Conservation (phyloP, 345 rosid species). For the Luvunga scandens region DNA sequence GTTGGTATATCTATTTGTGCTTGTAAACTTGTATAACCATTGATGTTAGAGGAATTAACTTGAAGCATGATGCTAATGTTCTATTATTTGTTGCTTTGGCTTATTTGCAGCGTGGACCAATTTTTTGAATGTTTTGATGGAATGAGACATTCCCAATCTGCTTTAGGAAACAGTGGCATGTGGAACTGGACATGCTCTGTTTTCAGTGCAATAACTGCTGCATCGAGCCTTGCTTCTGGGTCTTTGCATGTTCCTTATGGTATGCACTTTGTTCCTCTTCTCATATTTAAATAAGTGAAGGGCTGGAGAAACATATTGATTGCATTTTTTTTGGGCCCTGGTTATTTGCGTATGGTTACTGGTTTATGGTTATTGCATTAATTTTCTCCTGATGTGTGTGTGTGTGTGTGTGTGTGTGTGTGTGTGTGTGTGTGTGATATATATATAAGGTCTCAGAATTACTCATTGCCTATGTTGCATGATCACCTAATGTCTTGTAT, state of each 20-base stretch:
- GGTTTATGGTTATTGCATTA: neutral
- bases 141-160: slow-evolving; percentile 82
- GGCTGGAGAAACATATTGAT: neutral
- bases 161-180: slow-evolving; percentile 88
- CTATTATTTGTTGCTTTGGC: neutral
- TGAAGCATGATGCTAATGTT: slow-evolving; percentile 4
- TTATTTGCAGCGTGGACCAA: slow-evolving; percentile 72
- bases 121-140: slow-evolving; percentile 96
- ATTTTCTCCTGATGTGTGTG: neutral
- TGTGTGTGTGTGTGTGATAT: no score
- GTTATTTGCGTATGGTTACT: neutral
- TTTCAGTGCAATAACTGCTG: slow-evolving; percentile 91
- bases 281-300: slow-evolving; percentile 8
- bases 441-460: neutral
- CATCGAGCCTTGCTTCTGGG: slow-evolving; percentile 98
- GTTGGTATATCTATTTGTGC: slow-evolving; percentile 37
- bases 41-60: slow-evolving; percentile 4
- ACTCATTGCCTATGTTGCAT: neutral
- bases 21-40: neutral
- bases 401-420: no score
- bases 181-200: slow-evolving; percentile 98
- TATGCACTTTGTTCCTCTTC: slow-evolving; percentile 30
- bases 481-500: neutral
- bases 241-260: slow-evolving; percentile 82
- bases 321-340: neutral